These are phyloP conservation scores for Rubia peregrina DNA, from an alignment of 305 asterid species.

Conservation along the genomic window DNA sequence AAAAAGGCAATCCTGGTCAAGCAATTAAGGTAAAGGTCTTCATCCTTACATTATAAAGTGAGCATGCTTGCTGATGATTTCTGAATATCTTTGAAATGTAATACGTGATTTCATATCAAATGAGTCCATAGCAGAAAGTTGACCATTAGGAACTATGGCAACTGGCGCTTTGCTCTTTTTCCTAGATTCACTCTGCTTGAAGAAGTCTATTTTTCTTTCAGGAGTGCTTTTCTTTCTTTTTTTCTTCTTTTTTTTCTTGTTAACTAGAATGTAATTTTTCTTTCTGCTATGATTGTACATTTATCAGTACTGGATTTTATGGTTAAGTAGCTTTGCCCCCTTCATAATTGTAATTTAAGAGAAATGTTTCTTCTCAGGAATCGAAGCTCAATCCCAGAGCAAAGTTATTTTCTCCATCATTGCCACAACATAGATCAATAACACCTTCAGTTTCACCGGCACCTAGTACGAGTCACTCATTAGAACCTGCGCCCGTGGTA, in stretches of 20 bases:
- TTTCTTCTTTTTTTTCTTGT: background rate
- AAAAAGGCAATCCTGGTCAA: slow-evolving; percentile 30
- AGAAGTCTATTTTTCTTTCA: background rate
- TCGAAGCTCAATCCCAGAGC: slow-evolving; percentile 89
- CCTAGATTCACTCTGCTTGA: background rate
- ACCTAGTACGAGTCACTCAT: slow-evolving; percentile 33
- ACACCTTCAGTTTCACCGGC: slow-evolving; percentile 44
- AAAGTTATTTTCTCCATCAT: slow-evolving; percentile 61
- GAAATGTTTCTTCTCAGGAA: slow-evolving; percentile 35
- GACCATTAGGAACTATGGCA: background rate
- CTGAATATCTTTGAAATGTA: slow-evolving; percentile 1
- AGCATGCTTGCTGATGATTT: slow-evolving; percentile 2
- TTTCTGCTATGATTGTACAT: background rate
- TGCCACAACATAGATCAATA: slow-evolving; percentile 35
- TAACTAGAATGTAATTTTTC: background rate
- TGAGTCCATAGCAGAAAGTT: background rate
- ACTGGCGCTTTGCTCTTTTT: background rate
- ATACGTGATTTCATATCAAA: background rate
- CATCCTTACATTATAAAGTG: slow-evolving; percentile 9
- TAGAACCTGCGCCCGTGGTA: slow-evolving; percentile 34
- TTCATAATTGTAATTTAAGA: slow-evolving; percentile 11
- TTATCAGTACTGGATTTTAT: background rate
- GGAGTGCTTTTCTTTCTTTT: background rate
- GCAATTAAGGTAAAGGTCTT: slow-evolving; percentile 42
- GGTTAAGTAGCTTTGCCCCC: background rate